Evolutionary conservation across 78 protist species (phyloP).

Genomic region (Tieghemostelium lacteum): DNA sequence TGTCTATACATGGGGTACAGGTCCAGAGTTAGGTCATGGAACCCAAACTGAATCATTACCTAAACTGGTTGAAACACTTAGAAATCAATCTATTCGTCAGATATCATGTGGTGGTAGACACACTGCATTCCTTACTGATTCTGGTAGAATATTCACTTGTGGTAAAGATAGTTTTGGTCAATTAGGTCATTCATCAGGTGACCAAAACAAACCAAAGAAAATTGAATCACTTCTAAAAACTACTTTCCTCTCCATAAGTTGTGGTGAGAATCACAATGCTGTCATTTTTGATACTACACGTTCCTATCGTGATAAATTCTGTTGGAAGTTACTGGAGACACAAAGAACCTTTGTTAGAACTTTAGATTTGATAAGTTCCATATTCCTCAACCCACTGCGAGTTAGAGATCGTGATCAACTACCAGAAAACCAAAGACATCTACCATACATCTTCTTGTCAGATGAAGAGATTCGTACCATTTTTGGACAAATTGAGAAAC

Average conservation of each 20-base stretch:
- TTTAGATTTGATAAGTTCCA: constrained; percentile 6
- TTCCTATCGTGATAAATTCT: constrained; percentile 49
- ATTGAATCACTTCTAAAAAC: constrained; percentile 31
- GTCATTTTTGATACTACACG: constrained; percentile 54
- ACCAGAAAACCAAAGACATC: constrained; percentile 42
- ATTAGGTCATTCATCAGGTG: constrained; percentile 37
- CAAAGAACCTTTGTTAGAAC: constrained; percentile 49
- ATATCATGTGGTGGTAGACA: constrained; percentile 65
- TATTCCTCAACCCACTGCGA: constrained; percentile 43
- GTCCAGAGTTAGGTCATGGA: constrained; percentile 63
- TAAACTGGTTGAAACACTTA: constrained; percentile 38
- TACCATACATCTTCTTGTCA: constrained; percentile 60
- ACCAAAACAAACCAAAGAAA: constrained; percentile 34
- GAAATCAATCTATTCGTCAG: constrained; percentile 46
- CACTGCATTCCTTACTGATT: constrained; percentile 52
- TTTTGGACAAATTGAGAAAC: constrained; percentile 33
- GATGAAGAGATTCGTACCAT: constrained; percentile 55
- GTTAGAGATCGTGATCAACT: constrained; percentile 57
- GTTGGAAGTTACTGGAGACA: constrained; percentile 67
- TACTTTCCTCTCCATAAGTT: constrained; percentile 18
- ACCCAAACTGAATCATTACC: constrained; percentile 20
- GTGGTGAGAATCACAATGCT: constrained; percentile 62
- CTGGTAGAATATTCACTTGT: constrained; percentile 50
- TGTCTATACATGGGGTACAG: constrained; percentile 72
- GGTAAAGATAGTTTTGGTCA: constrained; percentile 72